Conservation (phyloP, 331 rosid species). For the Pyracantha coccinea region DNA sequence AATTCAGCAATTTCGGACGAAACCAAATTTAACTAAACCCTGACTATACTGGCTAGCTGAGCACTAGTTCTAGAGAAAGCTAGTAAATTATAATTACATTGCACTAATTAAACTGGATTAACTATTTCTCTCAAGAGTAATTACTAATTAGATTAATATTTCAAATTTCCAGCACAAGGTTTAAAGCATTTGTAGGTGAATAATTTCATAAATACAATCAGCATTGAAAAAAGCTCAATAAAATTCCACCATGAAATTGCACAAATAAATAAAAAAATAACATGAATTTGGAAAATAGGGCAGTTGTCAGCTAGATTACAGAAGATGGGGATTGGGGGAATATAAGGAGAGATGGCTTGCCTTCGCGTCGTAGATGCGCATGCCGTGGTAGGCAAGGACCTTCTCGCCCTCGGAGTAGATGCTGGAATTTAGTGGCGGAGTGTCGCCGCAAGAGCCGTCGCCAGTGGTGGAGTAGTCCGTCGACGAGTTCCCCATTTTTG, state of each 20-base stretch:
- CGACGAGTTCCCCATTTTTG: constrained; percentile 55
- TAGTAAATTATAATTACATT: not conserved
- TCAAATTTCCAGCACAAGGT: not conserved
- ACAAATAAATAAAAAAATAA: not conserved
- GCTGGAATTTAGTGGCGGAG: constrained; percentile 36
- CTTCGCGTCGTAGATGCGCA: constrained; percentile 86
- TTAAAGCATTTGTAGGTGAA: not conserved
- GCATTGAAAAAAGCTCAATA: not conserved
- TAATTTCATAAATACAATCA: not conserved
- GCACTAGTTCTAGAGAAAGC: not conserved
- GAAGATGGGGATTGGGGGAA: not conserved
- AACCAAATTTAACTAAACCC: not conserved
- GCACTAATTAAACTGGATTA: not conserved
- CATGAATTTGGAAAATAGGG: not conserved
- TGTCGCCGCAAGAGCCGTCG: constrained; percentile 55
- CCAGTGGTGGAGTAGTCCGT: constrained; percentile 53
- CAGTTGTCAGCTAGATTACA: not conserved
- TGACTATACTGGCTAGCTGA: not conserved
- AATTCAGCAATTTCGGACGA: not conserved
- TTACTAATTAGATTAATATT: not conserved
- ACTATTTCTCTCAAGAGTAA: not conserved
- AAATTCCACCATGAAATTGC: not conserved
- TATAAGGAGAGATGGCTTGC: constrained; percentile 13
- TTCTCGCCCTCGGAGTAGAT: constrained; percentile 60
- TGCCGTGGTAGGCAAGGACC: constrained; percentile 73